Percentiles rank a stretch among this genome's conserved stretches.
These are phyloP conservation scores for Penicillium thymicola DNA, from an alignment of 2,329 filamentous ascomycete species.

Conservation along the genomic window DNA sequence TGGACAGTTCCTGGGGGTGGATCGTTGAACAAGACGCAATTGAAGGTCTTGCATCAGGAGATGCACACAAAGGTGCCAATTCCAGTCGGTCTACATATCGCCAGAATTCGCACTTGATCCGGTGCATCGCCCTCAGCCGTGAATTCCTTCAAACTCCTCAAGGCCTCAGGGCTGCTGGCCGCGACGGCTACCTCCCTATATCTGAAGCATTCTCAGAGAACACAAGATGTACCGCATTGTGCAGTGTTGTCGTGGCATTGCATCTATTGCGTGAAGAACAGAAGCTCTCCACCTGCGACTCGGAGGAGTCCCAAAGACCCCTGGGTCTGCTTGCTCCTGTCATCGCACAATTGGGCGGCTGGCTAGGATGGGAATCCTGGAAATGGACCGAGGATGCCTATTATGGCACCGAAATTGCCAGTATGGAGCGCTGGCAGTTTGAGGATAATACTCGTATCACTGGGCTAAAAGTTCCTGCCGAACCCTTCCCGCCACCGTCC, in stretches of 20 bases:
- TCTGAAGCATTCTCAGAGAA: slow-evolving; percentile 52
- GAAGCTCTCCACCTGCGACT: slow-evolving; percentile 66
- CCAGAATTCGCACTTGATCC: slow-evolving; percentile 44
- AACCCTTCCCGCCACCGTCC: slow-evolving; percentile 57
- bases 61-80: slow-evolving; percentile 14
- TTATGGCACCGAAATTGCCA: slow-evolving; percentile 60
- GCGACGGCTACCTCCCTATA: slow-evolving; percentile 65
- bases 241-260: slow-evolving; percentile 68
- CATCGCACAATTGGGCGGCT: slow-evolving; percentile 74
- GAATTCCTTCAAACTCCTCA: slow-evolving; percentile 61
- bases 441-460: slow-evolving; percentile 52
- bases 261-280: slow-evolving; percentile 88
- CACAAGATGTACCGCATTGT: slow-evolving; percentile 60
- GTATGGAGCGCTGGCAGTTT: slow-evolving; percentile 54
- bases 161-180: slow-evolving; percentile 55
- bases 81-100: slow-evolving; percentile 29
- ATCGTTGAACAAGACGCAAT: slow-evolving; percentile 57
- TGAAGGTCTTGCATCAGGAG: slow-evolving; percentile 14
- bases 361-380: slow-evolving; percentile 74
- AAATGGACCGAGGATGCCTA: slow-evolving; percentile 50
- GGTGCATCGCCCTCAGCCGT: slow-evolving; percentile 57
- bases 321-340: slow-evolving; percentile 63
- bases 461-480: slow-evolving; percentile 43
- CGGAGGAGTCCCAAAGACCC: slow-evolving; percentile 47
- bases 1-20: slow-evolving; percentile 68